Conservation (phyloP, 805 yeast species). For the Suhomyces tanzawaensis region DNA sequence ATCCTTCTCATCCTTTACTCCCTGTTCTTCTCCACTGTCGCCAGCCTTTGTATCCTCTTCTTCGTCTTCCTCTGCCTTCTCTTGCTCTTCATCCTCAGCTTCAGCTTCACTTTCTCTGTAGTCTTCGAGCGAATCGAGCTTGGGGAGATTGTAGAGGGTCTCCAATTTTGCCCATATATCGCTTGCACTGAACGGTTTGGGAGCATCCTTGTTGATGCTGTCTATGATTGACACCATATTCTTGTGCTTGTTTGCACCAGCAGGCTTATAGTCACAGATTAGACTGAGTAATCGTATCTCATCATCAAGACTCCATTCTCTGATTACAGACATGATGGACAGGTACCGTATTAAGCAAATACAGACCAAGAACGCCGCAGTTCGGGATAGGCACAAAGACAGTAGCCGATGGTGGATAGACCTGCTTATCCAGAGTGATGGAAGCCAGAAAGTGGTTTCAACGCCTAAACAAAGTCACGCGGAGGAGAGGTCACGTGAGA, state of each 20-base stretch:
- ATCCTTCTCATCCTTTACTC: constrained; percentile 5
- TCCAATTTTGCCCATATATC: constrained; percentile 60
- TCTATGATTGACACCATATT: constrained; percentile 43
- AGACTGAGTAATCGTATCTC: constrained; percentile 62
- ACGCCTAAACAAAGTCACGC: too few species aligned
- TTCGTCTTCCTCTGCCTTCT: constrained; percentile 3
- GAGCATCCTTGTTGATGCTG: constrained; percentile 29
- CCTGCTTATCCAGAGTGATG: too few species aligned
- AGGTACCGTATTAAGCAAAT: too few species aligned
- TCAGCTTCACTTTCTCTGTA: constrained; percentile 9
- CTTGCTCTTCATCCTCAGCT: background rate
- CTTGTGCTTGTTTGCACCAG: constrained; percentile 50
- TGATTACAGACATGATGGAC: too few species aligned
- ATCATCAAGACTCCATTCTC: constrained; percentile 57
- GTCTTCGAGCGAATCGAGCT: constrained; percentile 55
- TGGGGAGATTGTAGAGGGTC: constrained; percentile 53
- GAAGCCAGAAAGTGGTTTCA: too few species aligned
- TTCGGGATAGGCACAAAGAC: too few species aligned
- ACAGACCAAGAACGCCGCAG: too few species aligned
- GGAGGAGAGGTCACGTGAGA: too few species aligned
- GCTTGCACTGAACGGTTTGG: constrained; percentile 34
- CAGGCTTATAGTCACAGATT: constrained; percentile 65
- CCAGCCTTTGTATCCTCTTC: background rate
- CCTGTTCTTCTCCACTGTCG: constrained; percentile 1
- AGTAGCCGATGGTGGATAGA: too few species aligned